Percentiles rank a stretch among this genome's conserved stretches.
Conservation (phyloP, 768 basidiomycete genomes). For the Favolaschia claudopus region DNA sequence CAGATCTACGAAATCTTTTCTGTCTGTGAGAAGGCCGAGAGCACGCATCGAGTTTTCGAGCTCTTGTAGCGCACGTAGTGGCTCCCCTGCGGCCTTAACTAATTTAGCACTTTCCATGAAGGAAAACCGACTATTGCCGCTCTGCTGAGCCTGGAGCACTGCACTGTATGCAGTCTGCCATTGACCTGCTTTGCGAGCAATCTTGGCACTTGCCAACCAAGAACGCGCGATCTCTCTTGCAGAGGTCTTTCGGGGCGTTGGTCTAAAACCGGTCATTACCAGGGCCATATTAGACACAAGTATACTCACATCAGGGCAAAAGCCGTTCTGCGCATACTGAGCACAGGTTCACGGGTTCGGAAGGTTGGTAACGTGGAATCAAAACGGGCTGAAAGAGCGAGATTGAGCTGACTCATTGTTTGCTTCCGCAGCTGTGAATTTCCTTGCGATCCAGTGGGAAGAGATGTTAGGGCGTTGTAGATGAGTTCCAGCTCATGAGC, state of each 20-base stretch:
- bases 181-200: constrained; percentile 94
- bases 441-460: constrained; percentile 49
- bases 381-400: constrained; percentile 68
- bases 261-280: constrained; percentile 25
- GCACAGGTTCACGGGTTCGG: constrained; percentile 84
- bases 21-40: constrained; percentile 53
- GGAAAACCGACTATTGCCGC: constrained; percentile 70
- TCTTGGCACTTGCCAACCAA: constrained; percentile 95
- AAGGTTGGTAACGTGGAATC: constrained; percentile 87
- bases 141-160: constrained; percentile 86
- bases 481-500: constrained; percentile 86
- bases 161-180: constrained; percentile 98
- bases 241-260: constrained; percentile 47
- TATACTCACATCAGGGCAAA: constrained; percentile 71
- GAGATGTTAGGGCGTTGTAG: constrained; percentile 48
- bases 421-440: constrained; percentile 41
- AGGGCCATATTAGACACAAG: background rate
- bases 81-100: constrained; percentile 78
- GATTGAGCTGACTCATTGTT: constrained; percentile 53
- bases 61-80: constrained; percentile 86
- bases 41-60: constrained; percentile 76
- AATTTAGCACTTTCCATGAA: constrained; percentile 94
- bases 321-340: constrained; percentile 89
- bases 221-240: constrained; percentile 75
- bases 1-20: constrained; percentile 59